Conservation (phyloP, 768 basidiomycete genomes). For the Trametes gibbosa region DNA sequence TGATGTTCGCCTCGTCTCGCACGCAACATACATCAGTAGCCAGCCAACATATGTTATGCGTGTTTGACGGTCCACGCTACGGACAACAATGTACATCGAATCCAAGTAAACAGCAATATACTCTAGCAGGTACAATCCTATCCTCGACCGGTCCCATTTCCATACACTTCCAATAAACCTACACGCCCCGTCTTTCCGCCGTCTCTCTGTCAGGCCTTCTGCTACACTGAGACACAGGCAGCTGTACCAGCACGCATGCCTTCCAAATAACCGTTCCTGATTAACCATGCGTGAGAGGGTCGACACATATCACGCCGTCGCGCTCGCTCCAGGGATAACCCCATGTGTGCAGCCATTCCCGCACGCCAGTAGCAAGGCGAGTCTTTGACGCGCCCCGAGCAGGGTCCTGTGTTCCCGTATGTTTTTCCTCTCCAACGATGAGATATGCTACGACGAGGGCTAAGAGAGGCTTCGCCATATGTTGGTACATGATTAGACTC, state of each 20-base stretch:
- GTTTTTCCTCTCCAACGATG: slow-evolving; percentile 94
- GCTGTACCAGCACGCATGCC: too few relatives aligned
- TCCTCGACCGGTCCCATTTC: neutral
- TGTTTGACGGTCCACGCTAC: too few relatives aligned
- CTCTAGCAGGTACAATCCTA: slow-evolving; percentile 13
- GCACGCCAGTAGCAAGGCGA: slow-evolving; percentile 81
- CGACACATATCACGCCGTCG: slow-evolving; percentile 87
- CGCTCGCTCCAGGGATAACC: slow-evolving; percentile 95
- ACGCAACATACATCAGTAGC: too few relatives aligned
- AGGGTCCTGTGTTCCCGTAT: slow-evolving; percentile 87
- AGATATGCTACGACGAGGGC: slow-evolving; percentile 58
- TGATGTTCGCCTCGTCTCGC: neutral
- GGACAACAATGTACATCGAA: slow-evolving; percentile 5
- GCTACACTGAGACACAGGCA: neutral
- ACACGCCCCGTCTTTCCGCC: neutral
- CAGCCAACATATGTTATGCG: too few relatives aligned
- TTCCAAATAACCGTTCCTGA: neutral
- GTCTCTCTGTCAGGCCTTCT: neutral
- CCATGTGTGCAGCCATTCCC: slow-evolving; percentile 91
- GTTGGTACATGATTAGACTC: slow-evolving; percentile 22
- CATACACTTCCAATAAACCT: neutral
- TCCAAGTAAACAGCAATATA: slow-evolving; percentile 14
- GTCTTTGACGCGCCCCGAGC: slow-evolving; percentile 78
- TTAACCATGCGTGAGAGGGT: slow-evolving; percentile 66
- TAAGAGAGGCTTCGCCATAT: neutral